phyloP scores from a whole-genome alignment of 495 filamentous ascomycete genomes.

The Neurospora cerealis region DNA sequence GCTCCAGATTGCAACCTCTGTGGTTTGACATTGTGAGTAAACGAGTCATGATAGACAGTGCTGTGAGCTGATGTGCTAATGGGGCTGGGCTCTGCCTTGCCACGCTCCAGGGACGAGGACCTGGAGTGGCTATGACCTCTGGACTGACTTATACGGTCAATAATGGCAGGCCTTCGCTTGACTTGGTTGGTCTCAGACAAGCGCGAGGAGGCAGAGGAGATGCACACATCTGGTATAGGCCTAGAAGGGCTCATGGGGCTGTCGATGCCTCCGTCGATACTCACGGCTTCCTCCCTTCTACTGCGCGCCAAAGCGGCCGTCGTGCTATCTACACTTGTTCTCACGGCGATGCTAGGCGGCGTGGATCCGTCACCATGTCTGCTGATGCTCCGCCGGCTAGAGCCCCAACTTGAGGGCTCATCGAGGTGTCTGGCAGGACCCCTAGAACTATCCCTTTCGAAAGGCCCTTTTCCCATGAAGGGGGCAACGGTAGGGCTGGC shows the following conservation, averaged over 20 bases:
- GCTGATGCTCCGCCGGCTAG: constrained; percentile 26
- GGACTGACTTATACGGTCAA: constrained; percentile 46
- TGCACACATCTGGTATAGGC: constrained; percentile 21
- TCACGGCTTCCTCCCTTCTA: constrained; percentile 30
- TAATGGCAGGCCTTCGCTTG: constrained; percentile 31
- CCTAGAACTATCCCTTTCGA: constrained; percentile 34
- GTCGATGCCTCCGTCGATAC: constrained; percentile 31
- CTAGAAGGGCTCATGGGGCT: constrained; percentile 33
- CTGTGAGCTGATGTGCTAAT: constrained; percentile 46
- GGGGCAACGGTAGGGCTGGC: constrained; percentile 36
- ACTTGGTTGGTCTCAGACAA: constrained; percentile 14
- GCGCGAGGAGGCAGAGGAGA: constrained; percentile 16
- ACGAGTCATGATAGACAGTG: constrained; percentile 41
- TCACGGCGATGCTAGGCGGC: constrained; percentile 9
- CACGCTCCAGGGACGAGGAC: constrained; percentile 52
- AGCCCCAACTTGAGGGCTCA: constrained; percentile 19
- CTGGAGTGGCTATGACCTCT: constrained; percentile 42
- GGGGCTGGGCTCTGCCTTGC: constrained; percentile 40
- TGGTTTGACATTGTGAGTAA: constrained; percentile 32
- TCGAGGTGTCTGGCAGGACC: constrained; percentile 29
- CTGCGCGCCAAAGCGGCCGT: constrained; percentile 20
- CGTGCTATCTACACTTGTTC: constrained; percentile 29
- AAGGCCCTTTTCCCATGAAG: constrained; percentile 44
- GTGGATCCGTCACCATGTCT: constrained; percentile 22
- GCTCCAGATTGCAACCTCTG: constrained; percentile 33